Evolutionary conservation across 306 rosid genomes (phyloP), one percentile per base, ranked within the genome.

Genomic region (Dryas alaskensis): DNA sequence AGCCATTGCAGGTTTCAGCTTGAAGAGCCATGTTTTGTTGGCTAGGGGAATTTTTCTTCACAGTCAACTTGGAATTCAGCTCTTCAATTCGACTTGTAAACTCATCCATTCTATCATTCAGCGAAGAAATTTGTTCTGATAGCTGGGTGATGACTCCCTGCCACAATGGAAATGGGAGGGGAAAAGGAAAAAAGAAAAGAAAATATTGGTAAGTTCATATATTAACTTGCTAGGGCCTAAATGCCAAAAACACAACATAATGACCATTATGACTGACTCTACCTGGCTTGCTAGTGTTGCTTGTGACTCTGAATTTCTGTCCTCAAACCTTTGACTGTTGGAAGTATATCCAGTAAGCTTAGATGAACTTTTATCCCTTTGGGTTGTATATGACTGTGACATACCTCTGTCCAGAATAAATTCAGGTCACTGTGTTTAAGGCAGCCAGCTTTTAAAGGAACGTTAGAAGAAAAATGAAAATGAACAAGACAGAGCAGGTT

Each of bases 51-150:
- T 43, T 81, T 77, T 74, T 82, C 73, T 82, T 85, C 70, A 75
- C 70, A 62, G 83, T 79, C 68, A 94, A 81, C 86, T 84, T 92
- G 69, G 92, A 82, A 75, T 90, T 95, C 73, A 95, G 80, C 87
- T 95, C 99, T 76, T 95, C 99, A 4, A 95, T 78, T 61, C 86
- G 86, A 82, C 58, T 83, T n/a, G 98, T 92, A 69, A 92, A 95
- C 79, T 89, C 98, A 72, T 92, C 98, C 93, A 95, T 95, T 74
- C 98, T 87, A 78, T 95, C 99, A 81, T 90, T 95, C 58, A 95
- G 86, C 12, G 96, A 89, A 10, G 96, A 89, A 58, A 95, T 90
- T 86, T 92, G 98, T 50, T 95, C 98, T 13, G 90, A 92, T 64
- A 95, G 93, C 86, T 87, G 95, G 76, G 75, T 88, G 58, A 87